Base-by-base conservation (phyloP, 176 grass and related monocot species). In the Eleusine coracana region DNA sequence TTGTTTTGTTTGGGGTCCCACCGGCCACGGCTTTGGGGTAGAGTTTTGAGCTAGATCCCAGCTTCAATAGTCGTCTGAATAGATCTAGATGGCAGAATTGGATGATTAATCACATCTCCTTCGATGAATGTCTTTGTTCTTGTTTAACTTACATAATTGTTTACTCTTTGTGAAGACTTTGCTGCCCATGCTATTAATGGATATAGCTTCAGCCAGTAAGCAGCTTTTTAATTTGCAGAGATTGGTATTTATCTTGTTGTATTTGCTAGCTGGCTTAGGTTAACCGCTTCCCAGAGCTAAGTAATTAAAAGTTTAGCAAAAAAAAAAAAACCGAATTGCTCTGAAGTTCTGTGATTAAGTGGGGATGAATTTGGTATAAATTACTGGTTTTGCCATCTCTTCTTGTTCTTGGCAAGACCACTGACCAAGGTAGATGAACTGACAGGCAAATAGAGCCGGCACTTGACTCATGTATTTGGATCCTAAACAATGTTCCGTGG, bases 391-490 rank as follows among this genome's bases (percentile, higher is more conserved):
- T 72, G 38, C n/a, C 29, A 70, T 51, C 41, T 61, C 44, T 36
- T 69, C 51, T 29, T 48, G 70, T 75, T 71, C 54, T 81, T 77
- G 44, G 25, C 65, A 52, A 38, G 71, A 28, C 51, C 25, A 37
- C 44, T 3, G 10, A 42, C 37, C 29, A 85, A 52, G 40, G 44
- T 62, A 69, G 82, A 70, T 84, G 37, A 0, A 7, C n/a, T 82
- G 23, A 71, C 17, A 69, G 49, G 28, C 23, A 62, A 80, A 63
- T 7, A 48, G 17, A 52, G 50, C 41, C 39, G 46, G 23, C 68
- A 74, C 25, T 41, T 56, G 74, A 37, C 54, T 64, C 6, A 10
- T 70, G 36, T 71, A 52, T 74, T 82, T 55, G 38, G 84, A 79
- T 49, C 27, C 34, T 69, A 36, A 68, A 61, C 23, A 65, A 68